A percentile compares a stretch with the other conserved stretches of the same genome.
Conservation (phyloP, 768 basidiomycete species). For the Auricularia cornea region DNA sequence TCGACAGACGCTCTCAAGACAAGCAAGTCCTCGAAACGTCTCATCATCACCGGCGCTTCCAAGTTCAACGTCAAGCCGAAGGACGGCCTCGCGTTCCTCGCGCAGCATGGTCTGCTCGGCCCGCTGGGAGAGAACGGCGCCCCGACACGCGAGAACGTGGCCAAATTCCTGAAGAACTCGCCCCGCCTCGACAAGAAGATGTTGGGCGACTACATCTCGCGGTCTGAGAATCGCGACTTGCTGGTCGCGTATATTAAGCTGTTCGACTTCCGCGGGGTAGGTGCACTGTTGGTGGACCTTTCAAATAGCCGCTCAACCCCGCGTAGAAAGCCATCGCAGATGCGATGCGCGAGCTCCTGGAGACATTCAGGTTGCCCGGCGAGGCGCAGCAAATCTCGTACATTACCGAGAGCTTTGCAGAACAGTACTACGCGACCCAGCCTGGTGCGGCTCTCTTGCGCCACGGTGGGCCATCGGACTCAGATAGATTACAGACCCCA, state of each 20-base stretch:
- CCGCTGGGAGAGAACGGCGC: constrained; percentile 23
- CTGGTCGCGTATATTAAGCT: constrained; percentile 80
- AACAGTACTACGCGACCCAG: constrained; percentile 75
- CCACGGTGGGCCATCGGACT: background rate
- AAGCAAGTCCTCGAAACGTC: constrained; percentile 77
- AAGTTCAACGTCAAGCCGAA: constrained; percentile 94
- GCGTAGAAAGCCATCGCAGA: constrained; percentile 87
- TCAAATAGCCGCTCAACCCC: background rate
- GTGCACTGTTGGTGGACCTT: constrained; percentile 8
- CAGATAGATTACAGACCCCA: constrained; percentile 49
- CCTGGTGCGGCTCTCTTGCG: constrained; percentile 47
- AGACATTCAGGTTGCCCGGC: constrained; percentile 89
- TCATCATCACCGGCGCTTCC: constrained; percentile 73
- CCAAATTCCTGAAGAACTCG: constrained; percentile 76
- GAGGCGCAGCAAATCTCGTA: constrained; percentile 90
- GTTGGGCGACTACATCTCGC: constrained; percentile 87
- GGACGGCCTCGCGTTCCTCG: constrained; percentile 78
- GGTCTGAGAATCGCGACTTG: constrained; percentile 76
- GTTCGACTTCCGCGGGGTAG: constrained; percentile 83
- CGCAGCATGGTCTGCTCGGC: constrained; percentile 80
- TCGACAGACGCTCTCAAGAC: constrained; percentile 49
- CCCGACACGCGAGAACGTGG: constrained; percentile 60
- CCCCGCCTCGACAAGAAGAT: constrained; percentile 86
- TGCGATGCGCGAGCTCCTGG: constrained; percentile 90
- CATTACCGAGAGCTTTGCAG: constrained; percentile 92